Evolutionary conservation across 371 early-diverging fungal species (phyloP).

Genomic region (Rhizomucor pusillus): DNA sequence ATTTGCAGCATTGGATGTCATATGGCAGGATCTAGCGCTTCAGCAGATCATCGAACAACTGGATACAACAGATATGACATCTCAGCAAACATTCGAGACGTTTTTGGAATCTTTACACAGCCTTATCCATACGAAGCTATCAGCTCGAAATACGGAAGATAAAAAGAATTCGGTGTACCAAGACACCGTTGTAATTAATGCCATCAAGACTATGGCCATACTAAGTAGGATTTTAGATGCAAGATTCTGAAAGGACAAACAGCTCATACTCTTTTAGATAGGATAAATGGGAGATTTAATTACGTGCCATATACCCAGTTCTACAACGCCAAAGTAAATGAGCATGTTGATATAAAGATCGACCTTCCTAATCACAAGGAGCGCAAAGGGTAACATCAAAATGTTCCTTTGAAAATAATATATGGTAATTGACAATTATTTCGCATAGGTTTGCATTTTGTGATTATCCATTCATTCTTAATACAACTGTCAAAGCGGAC

Average conservation of each 20-base stretch:
- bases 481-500: slow-evolving; percentile 77
- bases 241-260: background rate
- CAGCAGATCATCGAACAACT: slow-evolving; percentile 21
- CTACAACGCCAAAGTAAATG: slow-evolving; percentile 76
- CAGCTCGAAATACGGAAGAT: background rate
- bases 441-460: slow-evolving; percentile 70
- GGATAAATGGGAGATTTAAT: slow-evolving; percentile 43
- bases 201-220: slow-evolving; percentile 42
- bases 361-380: slow-evolving; percentile 77
- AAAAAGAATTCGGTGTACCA: slow-evolving; percentile 28
- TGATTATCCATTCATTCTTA: slow-evolving; percentile 77
- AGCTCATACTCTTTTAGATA: slow-evolving; percentile 20
- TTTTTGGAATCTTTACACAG: slow-evolving; percentile 32
- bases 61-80: slow-evolving; percentile 5
- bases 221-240: slow-evolving; percentile 17
- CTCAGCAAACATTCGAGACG: slow-evolving; percentile 11
- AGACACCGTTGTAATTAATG: slow-evolving; percentile 39
- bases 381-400: slow-evolving; percentile 51
- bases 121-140: slow-evolving; percentile 17
- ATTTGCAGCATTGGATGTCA: slow-evolving; percentile 13
- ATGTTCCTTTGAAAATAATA: background rate
- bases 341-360: slow-evolving; percentile 75
- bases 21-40: slow-evolving; percentile 21
- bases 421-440: background rate
- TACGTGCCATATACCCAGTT: slow-evolving; percentile 57